A percentile compares a stretch with the other conserved stretches of the same genome.
Evolutionary conservation across 495 filamentous ascomycete species (phyloP).

Genomic region (Monascus purpureus): DNA sequence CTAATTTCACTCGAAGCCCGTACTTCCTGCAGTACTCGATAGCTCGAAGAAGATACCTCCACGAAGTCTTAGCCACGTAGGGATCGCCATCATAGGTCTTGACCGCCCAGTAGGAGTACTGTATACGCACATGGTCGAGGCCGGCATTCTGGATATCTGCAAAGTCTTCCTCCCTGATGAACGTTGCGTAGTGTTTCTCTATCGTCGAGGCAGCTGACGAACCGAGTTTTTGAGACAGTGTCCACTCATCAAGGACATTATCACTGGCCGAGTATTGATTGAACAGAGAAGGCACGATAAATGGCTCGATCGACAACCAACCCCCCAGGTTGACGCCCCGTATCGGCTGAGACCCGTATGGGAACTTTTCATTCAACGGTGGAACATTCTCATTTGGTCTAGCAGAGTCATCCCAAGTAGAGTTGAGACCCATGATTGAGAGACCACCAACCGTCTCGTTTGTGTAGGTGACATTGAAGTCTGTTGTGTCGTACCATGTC

Average conservation of each 20-base stretch:
- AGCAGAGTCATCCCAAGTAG: slow-evolving; percentile 72
- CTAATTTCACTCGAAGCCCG: slow-evolving; percentile 86
- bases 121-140: slow-evolving; percentile 91
- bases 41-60: slow-evolving; percentile 84
- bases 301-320: slow-evolving; percentile 89
- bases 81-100: slow-evolving; percentile 75
- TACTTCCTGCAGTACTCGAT: slow-evolving; percentile 93
- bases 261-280: slow-evolving; percentile 42
- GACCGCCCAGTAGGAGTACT: slow-evolving; percentile 91
- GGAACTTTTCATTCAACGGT: slow-evolving; percentile 49
- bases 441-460: slow-evolving; percentile 71
- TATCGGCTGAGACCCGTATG: slow-evolving; percentile 68
- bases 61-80: slow-evolving; percentile 74
- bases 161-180: slow-evolving; percentile 74
- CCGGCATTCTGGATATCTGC: slow-evolving; percentile 73
- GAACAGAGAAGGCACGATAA: slow-evolving; percentile 90
- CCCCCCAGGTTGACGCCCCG: slow-evolving; percentile 89
- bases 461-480: slow-evolving; percentile 93
- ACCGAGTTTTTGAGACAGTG: slow-evolving; percentile 57
- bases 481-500: slow-evolving; percentile 80
- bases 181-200: slow-evolving; percentile 83
- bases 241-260: slow-evolving; percentile 79
- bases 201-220: slow-evolving; percentile 43
- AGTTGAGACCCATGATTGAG: slow-evolving; percentile 78
- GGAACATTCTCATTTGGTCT: slow-evolving; percentile 69